Base-by-base conservation (phyloP, 2,329 filamentous ascomycete species). In the Aspergillus calidoustus region DNA sequence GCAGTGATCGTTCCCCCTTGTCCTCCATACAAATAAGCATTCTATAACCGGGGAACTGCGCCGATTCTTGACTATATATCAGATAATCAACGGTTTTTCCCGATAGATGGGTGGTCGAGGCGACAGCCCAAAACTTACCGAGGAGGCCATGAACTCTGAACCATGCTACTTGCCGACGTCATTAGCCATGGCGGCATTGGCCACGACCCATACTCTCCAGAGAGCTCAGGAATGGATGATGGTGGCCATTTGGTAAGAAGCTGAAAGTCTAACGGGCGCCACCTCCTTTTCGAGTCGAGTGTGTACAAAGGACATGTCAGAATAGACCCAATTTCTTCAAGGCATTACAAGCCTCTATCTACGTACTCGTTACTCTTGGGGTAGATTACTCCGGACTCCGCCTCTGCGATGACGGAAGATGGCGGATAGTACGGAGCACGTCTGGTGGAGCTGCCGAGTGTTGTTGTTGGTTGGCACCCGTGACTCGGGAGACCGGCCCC, bases 101-200 rank as follows among this genome's bases (percentile, higher is more conserved):
- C 17, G 23, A 52, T 52, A 22, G 15, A 13, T 41, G 15, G 11
- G 6, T 28, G 56, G 49, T 48, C 57, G 8, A 47, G 50, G 34
- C 46, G 43, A 51, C 34, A 41, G 25, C 47, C 48, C 25, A 15
- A 50, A 22, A 53, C 57, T 59, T 30, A 31, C 43, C 53, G 53
- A 55, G 53, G 53, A 38, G 34, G 17, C 7, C 17, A 23, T 30
- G 5, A 50, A 3, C 13, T n/a, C 30, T 50, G 25, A 50, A 31
- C 34, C 31, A 22, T 6, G 15, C 23, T 60, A 52, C 53, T 56
- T 57, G 59, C 59, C 59, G 69, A 74, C 73, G 73, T 76, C 73
- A 75, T 69, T 68, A 62, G 62, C 64, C 66, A 64, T 49, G 52
- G 30, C 25, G 25, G 25, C 25, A 59, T 61, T 57, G 61, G 23